Base-by-base conservation (phyloP, 495 filamentous ascomycete genomes). In the Penicillium samsonianum region DNA sequence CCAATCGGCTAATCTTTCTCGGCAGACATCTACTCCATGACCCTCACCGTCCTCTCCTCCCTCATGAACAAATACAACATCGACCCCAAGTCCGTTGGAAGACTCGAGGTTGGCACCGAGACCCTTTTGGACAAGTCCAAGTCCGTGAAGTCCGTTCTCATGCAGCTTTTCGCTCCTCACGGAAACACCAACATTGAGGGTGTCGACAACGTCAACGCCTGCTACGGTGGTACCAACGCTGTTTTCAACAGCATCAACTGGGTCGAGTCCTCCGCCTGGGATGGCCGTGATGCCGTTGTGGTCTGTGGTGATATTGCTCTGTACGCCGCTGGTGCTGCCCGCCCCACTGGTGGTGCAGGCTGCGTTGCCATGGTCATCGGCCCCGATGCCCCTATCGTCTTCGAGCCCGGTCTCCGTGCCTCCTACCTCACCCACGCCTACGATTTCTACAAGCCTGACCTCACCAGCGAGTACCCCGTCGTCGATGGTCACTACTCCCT, bases 91-190 rank as follows among this genome's bases (percentile, higher is more conserved):
- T 86, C 88, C 56, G 90, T 98, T 67, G 94, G 94, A 53, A 88
- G 94, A 61, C 83, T 98, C 64, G 94, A 98, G 78, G 94, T 98
- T 63, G 94, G 94, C 68, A 98, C 94, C 50, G 94, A 98, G 86
- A 98, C 94, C 50, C 83, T 98, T 40, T 82, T 98, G 69, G 94
- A 98, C 83, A 98, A 98, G 84, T 98, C 94, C 65, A 98, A 98
- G 83, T 98, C 95, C 26, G 94, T 98, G 81, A 98, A 98, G 85
- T 90, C 92, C n/a, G 93, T 98, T 49, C 77, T 98, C 61, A 98
- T 98, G 94, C 94, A 97, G 78, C 82, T 98, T 26, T 96, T 98
- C 66, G 83, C 87, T 68, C 80, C 87, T 46, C 88, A 87, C 68
- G 87, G 85, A 58, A 90, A 90, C 72, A 91, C 87, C 81, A 96